A percentile compares a stretch with the other conserved stretches of the same genome.
Evolutionary conservation across 2,329 filamentous ascomycete species (phyloP).

Genomic region (Paraphoma chrysanthemicola): DNA sequence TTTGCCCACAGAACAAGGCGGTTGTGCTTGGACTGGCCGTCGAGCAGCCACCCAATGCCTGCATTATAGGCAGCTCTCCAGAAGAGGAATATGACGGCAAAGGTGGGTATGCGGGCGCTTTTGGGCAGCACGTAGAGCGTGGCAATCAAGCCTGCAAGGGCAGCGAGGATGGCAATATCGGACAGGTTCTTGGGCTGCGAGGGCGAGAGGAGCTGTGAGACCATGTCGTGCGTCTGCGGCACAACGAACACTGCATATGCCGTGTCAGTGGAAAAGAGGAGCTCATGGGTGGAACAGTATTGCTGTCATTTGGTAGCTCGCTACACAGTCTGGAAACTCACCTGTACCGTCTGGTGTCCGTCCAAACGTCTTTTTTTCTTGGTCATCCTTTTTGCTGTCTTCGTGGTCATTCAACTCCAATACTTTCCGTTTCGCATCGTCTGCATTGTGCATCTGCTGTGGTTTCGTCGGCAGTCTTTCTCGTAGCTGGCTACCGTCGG

Average conservation of each 20-base stretch:
- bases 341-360: constrained; percentile 89
- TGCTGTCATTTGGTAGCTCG: background rate
- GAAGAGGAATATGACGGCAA: constrained; percentile 85
- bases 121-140: constrained; percentile 76
- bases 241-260: constrained; percentile 81
- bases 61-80: constrained; percentile 94
- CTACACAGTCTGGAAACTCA: constrained; percentile 58
- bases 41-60: constrained; percentile 88
- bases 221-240: constrained; percentile 97
- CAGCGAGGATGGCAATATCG: constrained; percentile 78
- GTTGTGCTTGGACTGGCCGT: constrained; percentile 87
- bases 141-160: constrained; percentile 77
- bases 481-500: constrained; percentile 39
- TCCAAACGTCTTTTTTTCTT: constrained; percentile 82
- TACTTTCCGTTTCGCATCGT: constrained; percentile 55
- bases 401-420: constrained; percentile 59
- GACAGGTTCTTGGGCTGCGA: constrained; percentile 94
- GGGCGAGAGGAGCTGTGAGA: constrained; percentile 93
- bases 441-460: constrained; percentile 34
- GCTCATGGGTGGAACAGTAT: background rate
- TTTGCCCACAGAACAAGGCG: constrained; percentile 87
- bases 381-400: constrained; percentile 56
- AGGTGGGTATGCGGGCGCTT: constrained; percentile 74
- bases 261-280: constrained; percentile 21
- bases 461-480: constrained; percentile 40